Evolutionary conservation across 1,284 basidiomycete genomes (phyloP), one percentile per base, ranked within the genome.

Genomic region (Pterulicium gracile): DNA sequence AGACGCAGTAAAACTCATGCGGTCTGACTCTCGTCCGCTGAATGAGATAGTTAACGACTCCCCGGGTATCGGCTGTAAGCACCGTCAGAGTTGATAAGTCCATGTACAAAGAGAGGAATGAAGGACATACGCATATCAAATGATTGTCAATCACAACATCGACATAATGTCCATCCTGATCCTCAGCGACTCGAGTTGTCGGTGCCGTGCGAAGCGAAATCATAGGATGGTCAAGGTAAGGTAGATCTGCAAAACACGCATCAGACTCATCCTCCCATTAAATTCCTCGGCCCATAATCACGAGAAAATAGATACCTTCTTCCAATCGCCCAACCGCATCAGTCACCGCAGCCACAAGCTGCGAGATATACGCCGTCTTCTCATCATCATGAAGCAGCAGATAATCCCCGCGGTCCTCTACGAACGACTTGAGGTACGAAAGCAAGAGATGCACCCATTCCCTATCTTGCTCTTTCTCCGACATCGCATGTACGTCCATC

Each of bases 371-470:
- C 18, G 62, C 61, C 1, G 62, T 51, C 49, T 70, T 69, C 51
- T 79, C 74, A 3, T 68, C 67, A 42, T 73, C 66, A 22, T 70
- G 65, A 50, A 74, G 63, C 42, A 85, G 58, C 43, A 81, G 54
- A 34, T 79, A 77, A 35, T 66, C 61, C 3, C 70, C 72, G 27
- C 64, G 57, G 48, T 74, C 75, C 40, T 77, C 75, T 4, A 79
- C 71, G 51, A 74, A 81, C 14, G 76, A 72, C 55, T 77, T 80
- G 41, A 90, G 64, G 58, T 83, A 88, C 3, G 79, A 72, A 22
- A 89, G 66, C 4, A 82, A 67, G 17, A 79, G 70, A 50, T 80
- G 74, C 17, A 87, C 71, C 88, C 88, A 91, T 54, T 88, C 84
- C 35, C 71, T 64, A 52, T 87, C 81, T 49, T 67, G 74, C 1